Percentiles rank a stretch among this genome's conserved stretches.
phyloP scores from a whole-genome alignment of 2,329 filamentous ascomycete genomes.

The Colletotrichum filicis region DNA sequence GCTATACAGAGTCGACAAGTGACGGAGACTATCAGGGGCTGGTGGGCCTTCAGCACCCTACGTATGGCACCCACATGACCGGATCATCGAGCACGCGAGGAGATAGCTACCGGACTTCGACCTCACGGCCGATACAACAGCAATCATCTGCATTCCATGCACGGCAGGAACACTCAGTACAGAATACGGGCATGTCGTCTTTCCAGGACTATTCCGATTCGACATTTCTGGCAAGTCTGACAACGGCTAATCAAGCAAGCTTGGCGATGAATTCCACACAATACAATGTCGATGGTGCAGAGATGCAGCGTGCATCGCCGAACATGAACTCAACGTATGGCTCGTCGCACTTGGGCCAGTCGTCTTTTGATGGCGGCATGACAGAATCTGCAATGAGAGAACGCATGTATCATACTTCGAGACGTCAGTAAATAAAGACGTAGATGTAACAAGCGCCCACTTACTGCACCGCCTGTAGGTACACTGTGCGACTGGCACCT shows the following conservation, averaged over 20 bases:
- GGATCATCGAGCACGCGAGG: neutral
- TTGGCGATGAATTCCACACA: constrained; percentile 9
- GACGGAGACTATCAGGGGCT: constrained; percentile 2
- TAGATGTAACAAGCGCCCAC: no score
- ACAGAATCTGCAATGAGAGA: constrained; percentile 12
- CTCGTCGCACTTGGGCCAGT: constrained; percentile 1
- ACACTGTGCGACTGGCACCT: neutral
- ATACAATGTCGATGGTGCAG: constrained; percentile 1
- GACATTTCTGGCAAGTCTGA: constrained; percentile 17
- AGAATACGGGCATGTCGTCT: constrained; percentile 1
- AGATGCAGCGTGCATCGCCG: constrained; percentile 20
- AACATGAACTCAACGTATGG: constrained; percentile 7
- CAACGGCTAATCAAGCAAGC: constrained; percentile 14
- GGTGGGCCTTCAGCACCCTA: constrained; percentile 1
- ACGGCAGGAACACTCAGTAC: constrained; percentile 2
- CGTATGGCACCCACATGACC: constrained; percentile 5
- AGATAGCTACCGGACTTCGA: neutral
- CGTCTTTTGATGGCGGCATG: constrained; percentile 9
- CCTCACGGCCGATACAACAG: constrained; percentile 1
- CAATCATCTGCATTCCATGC: constrained; percentile 7
- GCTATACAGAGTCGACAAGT: neutral
- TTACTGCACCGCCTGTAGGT: neutral
- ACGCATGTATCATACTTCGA: constrained; percentile 20
- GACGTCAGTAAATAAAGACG: constrained; percentile 17
- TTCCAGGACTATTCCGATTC: constrained; percentile 28